phyloP scores from a whole-genome alignment of 306 rosid species.

The Casuarina glauca region DNA sequence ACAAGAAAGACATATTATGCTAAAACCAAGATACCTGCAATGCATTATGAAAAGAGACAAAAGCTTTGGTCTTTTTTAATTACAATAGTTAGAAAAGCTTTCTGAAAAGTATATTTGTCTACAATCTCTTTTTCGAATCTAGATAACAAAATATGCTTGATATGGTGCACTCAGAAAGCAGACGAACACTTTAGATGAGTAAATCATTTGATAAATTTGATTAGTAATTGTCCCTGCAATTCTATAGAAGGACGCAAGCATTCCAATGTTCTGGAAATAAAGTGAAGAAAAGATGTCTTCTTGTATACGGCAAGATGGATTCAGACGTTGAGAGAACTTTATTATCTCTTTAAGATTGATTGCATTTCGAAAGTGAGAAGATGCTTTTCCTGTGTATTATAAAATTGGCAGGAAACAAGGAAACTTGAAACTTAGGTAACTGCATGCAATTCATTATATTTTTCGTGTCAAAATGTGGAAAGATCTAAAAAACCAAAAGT shows the following conservation, averaged over 20 bases:
- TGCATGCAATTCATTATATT: not conserved
- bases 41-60: not conserved
- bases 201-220: not conserved
- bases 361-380: not conserved
- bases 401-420: not conserved
- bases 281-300: slow-evolving; percentile 26
- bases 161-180: slow-evolving; percentile 8
- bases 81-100: not conserved
- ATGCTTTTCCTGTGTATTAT: slow-evolving; percentile 3
- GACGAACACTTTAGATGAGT: not conserved
- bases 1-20: not conserved
- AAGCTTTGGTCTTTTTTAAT: not conserved
- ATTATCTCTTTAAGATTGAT: slow-evolving; percentile 8
- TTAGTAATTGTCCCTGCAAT: not conserved
- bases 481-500: too few species aligned
- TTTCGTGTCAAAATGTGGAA: not conserved
- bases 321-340: slow-evolving; percentile 15
- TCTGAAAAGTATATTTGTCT: not conserved
- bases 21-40: not conserved
- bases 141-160: not conserved
- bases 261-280: slow-evolving; percentile 6
- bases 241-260: not conserved
- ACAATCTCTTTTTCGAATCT: slow-evolving; percentile 17
- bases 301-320: slow-evolving; percentile 18
- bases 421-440: not conserved